Base-by-base conservation (phyloP, 2,329 filamentous ascomycete species). In the Magnaporthales sp. region DNA sequence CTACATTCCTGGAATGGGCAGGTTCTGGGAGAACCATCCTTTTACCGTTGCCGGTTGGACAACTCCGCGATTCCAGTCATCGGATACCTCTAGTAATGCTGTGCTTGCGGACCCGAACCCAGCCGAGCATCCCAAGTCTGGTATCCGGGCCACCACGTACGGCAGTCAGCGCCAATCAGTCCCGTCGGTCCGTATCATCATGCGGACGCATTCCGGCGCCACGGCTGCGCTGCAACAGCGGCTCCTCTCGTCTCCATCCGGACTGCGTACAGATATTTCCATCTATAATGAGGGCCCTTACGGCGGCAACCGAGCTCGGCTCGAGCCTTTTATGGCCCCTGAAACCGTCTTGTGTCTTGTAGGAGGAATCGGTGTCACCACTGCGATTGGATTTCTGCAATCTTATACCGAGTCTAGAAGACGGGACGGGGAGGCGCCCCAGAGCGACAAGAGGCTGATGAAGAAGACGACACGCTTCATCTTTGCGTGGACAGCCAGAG, bases 21-120 rank as follows among this genome's bases (percentile, higher is more conserved):
- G 74, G 0, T 77, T 76, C 65, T 84, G 81, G 81, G 80, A 84
- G 67, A 82, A 79, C 67, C 81, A 84, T 61, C 81, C 81, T 0
- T 83, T 84, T 65, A 83, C 81, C 0, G 77, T 83, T 15, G 79
- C 79, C 1, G 60, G 60, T 26, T 62, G 26, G 60, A n/a, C 22
- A 9, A 11, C 10, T 10, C 15, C 38, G 38, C 6, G n/a, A 19
- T n/a, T n/a, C n/a, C 38, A 46, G 15, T 1, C 38, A 7, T 46
- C 38, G 15, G n/a, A 7, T 7, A 19, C 38, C 38, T 46, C 38
- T 19, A 19, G 2, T 19, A 19, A 46, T 7, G 15, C 38, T 3
- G 38, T 46, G 3, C 38, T 19, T 6, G 1, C n/a, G 2, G 38
- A 46, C 38, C 3, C 38, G 8, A n/a, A 19, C 38, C 15, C 38